Evolutionary conservation across 1,284 basidiomycete species (phyloP).

Genomic region (Earliella scabrosa): DNA sequence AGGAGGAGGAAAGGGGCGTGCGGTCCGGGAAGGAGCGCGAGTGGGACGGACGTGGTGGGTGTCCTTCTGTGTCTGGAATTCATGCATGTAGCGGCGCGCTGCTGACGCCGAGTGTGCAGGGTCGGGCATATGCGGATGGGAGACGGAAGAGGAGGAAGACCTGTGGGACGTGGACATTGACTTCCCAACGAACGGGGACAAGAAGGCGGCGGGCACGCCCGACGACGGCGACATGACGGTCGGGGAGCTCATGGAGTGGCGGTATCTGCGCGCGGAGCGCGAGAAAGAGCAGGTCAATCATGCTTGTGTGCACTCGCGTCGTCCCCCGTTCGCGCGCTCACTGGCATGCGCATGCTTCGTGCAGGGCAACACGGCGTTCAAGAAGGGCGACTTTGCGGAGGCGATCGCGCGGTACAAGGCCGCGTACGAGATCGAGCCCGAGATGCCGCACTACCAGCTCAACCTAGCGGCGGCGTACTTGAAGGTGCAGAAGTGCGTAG

Average conservation of each 20-base stretch:
- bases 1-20: slow-evolving; percentile 59
- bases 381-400: slow-evolving; percentile 54
- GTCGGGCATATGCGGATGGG: slow-evolving; percentile 68
- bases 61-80: not conserved
- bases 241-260: slow-evolving; percentile 70
- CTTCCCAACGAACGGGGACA: slow-evolving; percentile 44
- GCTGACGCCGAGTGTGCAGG: slow-evolving; percentile 36
- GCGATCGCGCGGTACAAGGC: slow-evolving; percentile 61
- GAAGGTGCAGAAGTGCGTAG: slow-evolving; percentile 62
- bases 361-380: slow-evolving; percentile 69
- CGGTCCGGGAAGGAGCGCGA: slow-evolving; percentile 65
- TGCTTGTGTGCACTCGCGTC: not conserved
- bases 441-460: slow-evolving; percentile 72
- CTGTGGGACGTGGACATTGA: slow-evolving; percentile 72
- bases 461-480: slow-evolving; percentile 73
- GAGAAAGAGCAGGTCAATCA: slow-evolving; percentile 64
- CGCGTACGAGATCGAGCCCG: slow-evolving; percentile 65
- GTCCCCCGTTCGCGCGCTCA: not conserved
- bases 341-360: slow-evolving; percentile 5
- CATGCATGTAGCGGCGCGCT: not conserved
- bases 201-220: slow-evolving; percentile 35
- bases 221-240: slow-evolving; percentile 61
- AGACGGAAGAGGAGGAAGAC: slow-evolving; percentile 71
- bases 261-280: slow-evolving; percentile 66
- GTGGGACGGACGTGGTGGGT: slow-evolving; percentile 67